These are phyloP conservation scores for Verticillium tricorpus DNA, from an alignment of 2,329 filamentous ascomycete genomes.

Conservation along the genomic window DNA sequence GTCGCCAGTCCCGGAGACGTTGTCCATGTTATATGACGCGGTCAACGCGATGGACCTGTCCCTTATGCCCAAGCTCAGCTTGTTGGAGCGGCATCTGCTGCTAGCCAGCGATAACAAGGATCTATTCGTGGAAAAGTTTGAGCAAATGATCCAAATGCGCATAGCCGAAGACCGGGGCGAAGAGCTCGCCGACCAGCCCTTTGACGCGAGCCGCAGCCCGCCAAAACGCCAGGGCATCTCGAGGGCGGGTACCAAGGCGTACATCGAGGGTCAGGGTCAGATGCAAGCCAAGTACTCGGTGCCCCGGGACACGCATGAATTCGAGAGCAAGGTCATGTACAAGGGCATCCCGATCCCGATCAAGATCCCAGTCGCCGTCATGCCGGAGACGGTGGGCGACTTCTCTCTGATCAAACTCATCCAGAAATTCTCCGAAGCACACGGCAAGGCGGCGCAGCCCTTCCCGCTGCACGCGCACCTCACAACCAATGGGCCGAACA, in stretches of 20 bases:
- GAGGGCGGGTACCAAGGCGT: constrained; percentile 57
- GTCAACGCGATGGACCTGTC: constrained; percentile 97
- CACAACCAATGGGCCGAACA: constrained; percentile 83
- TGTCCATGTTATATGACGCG: constrained; percentile 83
- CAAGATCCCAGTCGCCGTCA: constrained; percentile 89
- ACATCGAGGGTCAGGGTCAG: constrained; percentile 49
- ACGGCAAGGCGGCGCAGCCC: constrained; percentile 76
- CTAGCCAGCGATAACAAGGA: constrained; percentile 92
- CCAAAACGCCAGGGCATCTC: constrained; percentile 45
- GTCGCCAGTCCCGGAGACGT: constrained; percentile 78
- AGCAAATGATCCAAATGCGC: constrained; percentile 84
- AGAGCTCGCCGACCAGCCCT: constrained; percentile 33
- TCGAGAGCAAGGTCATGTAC: constrained; percentile 92
- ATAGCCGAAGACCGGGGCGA: constrained; percentile 60
- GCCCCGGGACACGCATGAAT: constrained; percentile 94
- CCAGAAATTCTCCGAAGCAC: constrained; percentile 82
- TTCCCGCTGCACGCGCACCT: constrained; percentile 87
- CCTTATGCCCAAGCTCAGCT: constrained; percentile 79
- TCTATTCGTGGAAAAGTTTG: constrained; percentile 96
- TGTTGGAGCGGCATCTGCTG: constrained; percentile 79
- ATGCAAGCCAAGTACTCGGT: constrained; percentile 62
- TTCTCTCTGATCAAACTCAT: constrained; percentile 97
- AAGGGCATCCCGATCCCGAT: constrained; percentile 95
- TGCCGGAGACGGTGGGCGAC: constrained; percentile 93
- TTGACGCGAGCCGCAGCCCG: constrained; percentile 45